phyloP scores from a whole-genome alignment of 169 alveolate genomes.

The Cryptosporidium canis region DNA sequence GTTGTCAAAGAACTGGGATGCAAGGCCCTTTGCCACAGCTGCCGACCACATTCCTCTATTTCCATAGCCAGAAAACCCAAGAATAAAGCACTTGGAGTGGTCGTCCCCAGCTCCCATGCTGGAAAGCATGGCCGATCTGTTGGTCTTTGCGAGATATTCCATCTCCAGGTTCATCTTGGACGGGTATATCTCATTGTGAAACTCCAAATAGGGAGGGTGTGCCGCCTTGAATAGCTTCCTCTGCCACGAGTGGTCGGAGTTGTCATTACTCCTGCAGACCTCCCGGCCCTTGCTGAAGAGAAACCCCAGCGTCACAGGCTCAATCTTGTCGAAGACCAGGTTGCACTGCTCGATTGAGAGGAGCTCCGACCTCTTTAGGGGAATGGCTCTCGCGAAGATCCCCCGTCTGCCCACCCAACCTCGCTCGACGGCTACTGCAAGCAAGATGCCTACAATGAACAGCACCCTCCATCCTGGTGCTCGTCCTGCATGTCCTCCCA shows the following conservation, averaged over 20 bases:
- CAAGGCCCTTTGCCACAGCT: slow-evolving; percentile 68
- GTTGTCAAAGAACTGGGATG: slow-evolving; percentile 54
- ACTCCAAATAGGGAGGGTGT: slow-evolving; percentile 49
- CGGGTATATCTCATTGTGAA: slow-evolving; percentile 32
- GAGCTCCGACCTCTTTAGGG: neutral
- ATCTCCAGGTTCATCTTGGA: slow-evolving; percentile 12
- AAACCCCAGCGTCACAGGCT: slow-evolving; percentile 5
- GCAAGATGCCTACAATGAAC: neutral
- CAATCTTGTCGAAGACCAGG: neutral
- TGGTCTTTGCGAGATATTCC: neutral
- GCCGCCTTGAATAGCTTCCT: slow-evolving; percentile 33
- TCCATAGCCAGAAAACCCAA: slow-evolving; percentile 63
- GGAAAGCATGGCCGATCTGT: slow-evolving; percentile 50
- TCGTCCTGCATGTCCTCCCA: neutral
- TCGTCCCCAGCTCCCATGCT: slow-evolving; percentile 57
- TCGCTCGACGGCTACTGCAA: neutral
- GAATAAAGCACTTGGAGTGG: slow-evolving; percentile 50
- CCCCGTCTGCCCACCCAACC: neutral
- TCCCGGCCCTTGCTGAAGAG: neutral
- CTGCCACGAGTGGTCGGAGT: slow-evolving; percentile 20
- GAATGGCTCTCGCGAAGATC: neutral
- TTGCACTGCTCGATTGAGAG: slow-evolving; percentile 40
- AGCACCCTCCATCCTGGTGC: neutral
- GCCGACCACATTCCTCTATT: slow-evolving; percentile 73
- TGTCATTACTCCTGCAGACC: neutral